Conservation (phyloP, 805 yeast genomes). For the Zygosaccharomyces lentus region DNA sequence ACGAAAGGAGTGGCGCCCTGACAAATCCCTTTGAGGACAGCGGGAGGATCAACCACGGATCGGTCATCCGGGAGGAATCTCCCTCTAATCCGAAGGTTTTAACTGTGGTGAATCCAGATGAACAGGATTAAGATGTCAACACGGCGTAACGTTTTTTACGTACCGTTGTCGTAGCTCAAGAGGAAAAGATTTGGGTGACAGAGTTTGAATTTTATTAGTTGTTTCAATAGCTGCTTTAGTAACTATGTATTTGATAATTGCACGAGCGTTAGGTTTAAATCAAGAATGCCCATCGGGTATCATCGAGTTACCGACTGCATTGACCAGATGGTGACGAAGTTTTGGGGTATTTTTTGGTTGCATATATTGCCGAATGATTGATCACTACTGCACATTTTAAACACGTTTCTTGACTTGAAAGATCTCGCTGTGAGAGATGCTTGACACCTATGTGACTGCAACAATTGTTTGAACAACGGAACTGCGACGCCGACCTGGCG, state of each 20-base stretch:
- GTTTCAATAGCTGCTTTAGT: neutral
- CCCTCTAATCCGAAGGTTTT: constrained; percentile 59
- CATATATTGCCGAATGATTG: no score
- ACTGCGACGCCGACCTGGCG: no score
- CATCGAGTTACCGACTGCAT: no score
- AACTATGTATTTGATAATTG: neutral
- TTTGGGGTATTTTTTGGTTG: no score
- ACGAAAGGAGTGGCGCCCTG: constrained; percentile 9
- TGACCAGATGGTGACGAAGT: no score
- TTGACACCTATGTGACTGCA: no score
- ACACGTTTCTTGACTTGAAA: no score
- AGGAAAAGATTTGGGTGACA: neutral
- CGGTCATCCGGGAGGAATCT: constrained; percentile 77
- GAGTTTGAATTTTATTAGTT: neutral
- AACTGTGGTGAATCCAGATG: constrained; percentile 87
- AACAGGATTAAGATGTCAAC: constrained; percentile 19
- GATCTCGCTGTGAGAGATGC: no score
- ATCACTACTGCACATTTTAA: no score
- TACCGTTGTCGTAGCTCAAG: neutral
- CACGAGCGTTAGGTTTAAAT: neutral
- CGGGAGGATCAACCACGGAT: constrained; percentile 79
- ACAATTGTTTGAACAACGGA: no score
- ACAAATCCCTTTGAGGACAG: constrained; percentile 71
- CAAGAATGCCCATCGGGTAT: no score
- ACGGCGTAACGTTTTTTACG: neutral